Conservation (phyloP, 139 green algal species). For the Chlorella sp. region DNA sequence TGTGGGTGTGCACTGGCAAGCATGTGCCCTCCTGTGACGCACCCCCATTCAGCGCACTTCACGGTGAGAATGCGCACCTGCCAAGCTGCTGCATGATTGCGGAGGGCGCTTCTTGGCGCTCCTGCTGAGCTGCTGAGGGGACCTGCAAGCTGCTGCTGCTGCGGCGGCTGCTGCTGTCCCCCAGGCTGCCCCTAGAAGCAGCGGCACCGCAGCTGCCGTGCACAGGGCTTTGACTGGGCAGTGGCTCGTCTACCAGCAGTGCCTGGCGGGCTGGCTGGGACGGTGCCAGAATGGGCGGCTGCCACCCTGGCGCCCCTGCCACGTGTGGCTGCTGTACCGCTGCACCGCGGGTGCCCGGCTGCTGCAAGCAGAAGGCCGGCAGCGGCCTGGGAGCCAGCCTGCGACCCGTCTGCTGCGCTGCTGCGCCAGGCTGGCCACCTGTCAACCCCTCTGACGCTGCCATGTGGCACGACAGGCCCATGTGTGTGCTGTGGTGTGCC, state of each 20-base stretch:
- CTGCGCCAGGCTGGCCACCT: not conserved
- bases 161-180: not conserved
- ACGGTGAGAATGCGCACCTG: not conserved
- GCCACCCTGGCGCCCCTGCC: not conserved
- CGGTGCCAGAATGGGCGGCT: not conserved
- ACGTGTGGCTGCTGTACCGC: no score
- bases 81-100: not conserved
- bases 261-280: not conserved
- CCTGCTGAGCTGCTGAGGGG: not conserved
- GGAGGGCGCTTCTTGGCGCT: not conserved
- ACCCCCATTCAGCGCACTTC: not conserved
- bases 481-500: not conserved
- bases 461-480: not conserved
- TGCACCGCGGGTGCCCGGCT: no score
- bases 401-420: not conserved
- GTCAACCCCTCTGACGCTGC: not conserved
- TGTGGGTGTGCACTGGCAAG: no score
- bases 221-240: not conserved
- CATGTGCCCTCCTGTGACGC: not conserved
- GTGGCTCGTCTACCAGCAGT: not conserved
- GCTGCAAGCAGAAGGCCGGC: slow-evolving; percentile 6
- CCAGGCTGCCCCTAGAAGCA: no score
- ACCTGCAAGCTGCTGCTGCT: not conserved
- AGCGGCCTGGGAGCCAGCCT: not conserved
- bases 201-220: not conserved